Conservation (phyloP, 345 rosid species). For the Hypericum perforatum region DNA sequence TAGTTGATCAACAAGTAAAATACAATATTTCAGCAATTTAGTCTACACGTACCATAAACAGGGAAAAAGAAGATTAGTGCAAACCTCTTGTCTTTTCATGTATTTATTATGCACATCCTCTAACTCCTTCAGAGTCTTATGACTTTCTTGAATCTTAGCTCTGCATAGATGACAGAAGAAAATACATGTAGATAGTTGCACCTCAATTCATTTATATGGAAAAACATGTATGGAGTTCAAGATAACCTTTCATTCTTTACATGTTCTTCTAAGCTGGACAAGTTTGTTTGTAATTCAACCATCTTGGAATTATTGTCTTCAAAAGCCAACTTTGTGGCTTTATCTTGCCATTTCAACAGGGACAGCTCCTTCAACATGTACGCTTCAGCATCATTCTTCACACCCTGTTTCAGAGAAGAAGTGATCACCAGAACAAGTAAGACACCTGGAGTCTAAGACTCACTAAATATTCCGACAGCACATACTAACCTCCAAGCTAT, state of each 20-base stretch:
- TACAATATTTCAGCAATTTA: slow-evolving; percentile 25
- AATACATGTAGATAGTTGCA: too few species aligned
- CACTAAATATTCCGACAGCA: slow-evolving; percentile 8
- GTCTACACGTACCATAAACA: background rate
- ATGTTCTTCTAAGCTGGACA: slow-evolving; percentile 56
- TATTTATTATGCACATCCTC: slow-evolving; percentile 64
- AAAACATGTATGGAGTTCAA: slow-evolving; percentile 2
- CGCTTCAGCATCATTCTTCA: slow-evolving; percentile 89
- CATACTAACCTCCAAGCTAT: slow-evolving; percentile 73
- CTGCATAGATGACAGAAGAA: too few species aligned
- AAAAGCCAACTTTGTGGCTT: slow-evolving; percentile 68
- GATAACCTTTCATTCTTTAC: slow-evolving; percentile 56
- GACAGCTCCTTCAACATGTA: slow-evolving; percentile 90
- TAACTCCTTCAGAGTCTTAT: slow-evolving; percentile 56
- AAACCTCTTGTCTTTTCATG: slow-evolving; percentile 74
- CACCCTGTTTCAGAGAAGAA: slow-evolving; percentile 43
- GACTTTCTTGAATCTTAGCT: slow-evolving; percentile 51
- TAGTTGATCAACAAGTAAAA: slow-evolving; percentile 2
- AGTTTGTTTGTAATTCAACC: slow-evolving; percentile 40
- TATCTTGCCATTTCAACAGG: slow-evolving; percentile 86
- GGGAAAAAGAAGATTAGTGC: slow-evolving; percentile 5
- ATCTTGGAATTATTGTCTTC: slow-evolving; percentile 58
- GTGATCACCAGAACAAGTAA: slow-evolving; percentile 7
- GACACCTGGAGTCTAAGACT: slow-evolving; percentile 1
- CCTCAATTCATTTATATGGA: background rate